These are phyloP conservation scores for Thermochaetoides thermophila DNA, from an alignment of 495 filamentous ascomycete species.

Conservation along the genomic window DNA sequence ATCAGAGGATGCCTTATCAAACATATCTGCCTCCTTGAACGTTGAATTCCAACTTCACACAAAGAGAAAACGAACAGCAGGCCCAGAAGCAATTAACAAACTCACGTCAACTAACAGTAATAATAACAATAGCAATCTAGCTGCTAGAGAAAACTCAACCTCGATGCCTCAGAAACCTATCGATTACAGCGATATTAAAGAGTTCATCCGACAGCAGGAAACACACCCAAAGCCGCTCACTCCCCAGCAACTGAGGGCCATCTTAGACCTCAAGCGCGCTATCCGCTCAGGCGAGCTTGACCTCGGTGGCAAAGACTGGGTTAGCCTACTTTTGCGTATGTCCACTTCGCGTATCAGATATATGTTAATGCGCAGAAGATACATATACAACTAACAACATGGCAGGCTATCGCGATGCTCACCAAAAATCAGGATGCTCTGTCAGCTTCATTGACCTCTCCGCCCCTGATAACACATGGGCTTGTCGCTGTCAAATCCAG, in stretches of 20 bases:
- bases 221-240: constrained; percentile 17
- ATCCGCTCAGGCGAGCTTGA: constrained; percentile 15
- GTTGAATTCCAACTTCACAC: constrained; percentile 19
- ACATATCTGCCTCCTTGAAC: no score
- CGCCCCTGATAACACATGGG: constrained; percentile 7
- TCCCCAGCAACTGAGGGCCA: constrained; percentile 14
- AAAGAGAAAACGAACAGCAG: constrained; percentile 10
- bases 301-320: constrained; percentile 20
- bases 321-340: constrained; percentile 23
- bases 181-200: no score
- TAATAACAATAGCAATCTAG: no score
- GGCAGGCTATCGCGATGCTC: constrained; percentile 9
- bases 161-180: no score
- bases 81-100: no score
- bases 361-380: neutral
- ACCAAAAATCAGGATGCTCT: constrained; percentile 1
- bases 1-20: no score
- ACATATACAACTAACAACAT: neutral
- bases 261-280: constrained; percentile 17
- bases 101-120: no score
- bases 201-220: constrained; percentile 20
- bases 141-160: no score
- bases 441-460: constrained; percentile 2
- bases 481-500: constrained; percentile 7
- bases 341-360: no score